Conservation (phyloP, 108 stramenopile species). For the Tribonema minus region DNA sequence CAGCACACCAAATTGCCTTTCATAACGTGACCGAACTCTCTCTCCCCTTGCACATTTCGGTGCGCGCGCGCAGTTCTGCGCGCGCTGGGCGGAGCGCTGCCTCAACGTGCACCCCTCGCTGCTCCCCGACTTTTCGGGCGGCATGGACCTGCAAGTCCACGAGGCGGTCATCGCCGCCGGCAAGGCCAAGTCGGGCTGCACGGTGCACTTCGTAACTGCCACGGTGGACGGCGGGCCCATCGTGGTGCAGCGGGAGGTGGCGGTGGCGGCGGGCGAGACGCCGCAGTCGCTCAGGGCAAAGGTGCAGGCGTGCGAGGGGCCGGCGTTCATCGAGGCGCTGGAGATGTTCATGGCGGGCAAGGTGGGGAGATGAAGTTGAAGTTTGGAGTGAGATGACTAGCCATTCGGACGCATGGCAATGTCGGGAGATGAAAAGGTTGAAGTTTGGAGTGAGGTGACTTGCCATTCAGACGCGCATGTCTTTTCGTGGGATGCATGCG, state of each 20-base stretch:
- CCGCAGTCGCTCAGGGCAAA: constrained; percentile 88
- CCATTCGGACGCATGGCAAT: too few species aligned
- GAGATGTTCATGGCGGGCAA: constrained; percentile 39
- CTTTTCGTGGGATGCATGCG: too few species aligned
- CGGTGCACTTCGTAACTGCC: constrained; percentile 93
- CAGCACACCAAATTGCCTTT: neutral
- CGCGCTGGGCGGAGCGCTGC: constrained; percentile 83
- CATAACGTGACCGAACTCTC: neutral
- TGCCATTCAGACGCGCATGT: too few species aligned
- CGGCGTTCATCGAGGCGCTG: constrained; percentile 91
- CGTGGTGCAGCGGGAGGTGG: constrained; percentile 73
- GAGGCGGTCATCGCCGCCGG: constrained; percentile 91
- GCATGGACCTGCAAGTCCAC: constrained; percentile 98
- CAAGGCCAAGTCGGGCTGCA: constrained; percentile 87
- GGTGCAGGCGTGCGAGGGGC: constrained; percentile 91
- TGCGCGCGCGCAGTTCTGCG: constrained; percentile 40
- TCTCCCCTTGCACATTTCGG: neutral
- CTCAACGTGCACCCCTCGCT: constrained; percentile 98
- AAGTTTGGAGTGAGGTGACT: too few species aligned
- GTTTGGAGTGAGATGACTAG: too few species aligned
- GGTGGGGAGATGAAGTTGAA: too few species aligned
- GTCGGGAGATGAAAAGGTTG: too few species aligned
- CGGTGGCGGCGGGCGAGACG: constrained; percentile 75
- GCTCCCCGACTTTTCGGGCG: constrained; percentile 93
- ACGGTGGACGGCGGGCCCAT: constrained; percentile 94